A percentile compares a stretch with the other conserved stretches of the same genome.
Conservation (phyloP, 2,329 filamentous ascomycete genomes). For the Aureobasidium pullulans region DNA sequence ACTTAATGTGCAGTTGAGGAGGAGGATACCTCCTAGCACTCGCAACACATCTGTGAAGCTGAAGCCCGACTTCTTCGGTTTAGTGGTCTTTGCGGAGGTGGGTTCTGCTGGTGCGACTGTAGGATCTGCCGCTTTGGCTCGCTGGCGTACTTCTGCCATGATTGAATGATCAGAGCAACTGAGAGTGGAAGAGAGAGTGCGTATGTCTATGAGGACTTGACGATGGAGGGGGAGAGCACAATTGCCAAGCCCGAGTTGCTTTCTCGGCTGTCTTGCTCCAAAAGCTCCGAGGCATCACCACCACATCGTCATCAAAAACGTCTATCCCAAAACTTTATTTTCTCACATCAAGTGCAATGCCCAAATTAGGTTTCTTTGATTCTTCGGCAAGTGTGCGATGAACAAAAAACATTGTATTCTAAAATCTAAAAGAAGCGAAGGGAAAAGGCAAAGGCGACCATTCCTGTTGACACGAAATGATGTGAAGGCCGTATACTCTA, state of each 20-base stretch:
- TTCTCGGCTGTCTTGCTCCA: not conserved
- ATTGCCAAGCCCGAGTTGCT: slow-evolving; percentile 8
- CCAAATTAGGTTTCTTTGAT: not conserved
- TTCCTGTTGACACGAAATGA: no score
- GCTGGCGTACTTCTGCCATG: slow-evolving; percentile 10
- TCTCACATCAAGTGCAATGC: not conserved
- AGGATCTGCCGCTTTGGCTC: not conserved
- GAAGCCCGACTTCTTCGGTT: not conserved
- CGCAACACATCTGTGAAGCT: slow-evolving; percentile 26
- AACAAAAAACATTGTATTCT: no score
- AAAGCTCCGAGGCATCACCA: not conserved
- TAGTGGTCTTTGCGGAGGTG: not conserved
- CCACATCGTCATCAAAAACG: slow-evolving; percentile 3
- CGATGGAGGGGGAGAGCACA: not conserved
- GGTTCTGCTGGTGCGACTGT: not conserved
- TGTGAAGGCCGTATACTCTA: no score
- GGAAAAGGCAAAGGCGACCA: no score
- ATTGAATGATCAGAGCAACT: not conserved
- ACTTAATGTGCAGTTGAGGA: slow-evolving; percentile 29
- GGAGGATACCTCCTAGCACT: slow-evolving; percentile 27
- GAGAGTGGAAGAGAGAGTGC: not conserved
- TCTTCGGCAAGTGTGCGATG: no score
- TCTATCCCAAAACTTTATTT: slow-evolving; percentile 6
- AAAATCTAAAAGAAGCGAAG: no score
- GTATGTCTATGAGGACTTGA: not conserved